A percentile compares a stretch with the other conserved stretches of the same genome.
These are phyloP conservation scores for Xylaria sp. DNA, from an alignment of 2,329 filamentous ascomycete genomes.

Conservation along the genomic window DNA sequence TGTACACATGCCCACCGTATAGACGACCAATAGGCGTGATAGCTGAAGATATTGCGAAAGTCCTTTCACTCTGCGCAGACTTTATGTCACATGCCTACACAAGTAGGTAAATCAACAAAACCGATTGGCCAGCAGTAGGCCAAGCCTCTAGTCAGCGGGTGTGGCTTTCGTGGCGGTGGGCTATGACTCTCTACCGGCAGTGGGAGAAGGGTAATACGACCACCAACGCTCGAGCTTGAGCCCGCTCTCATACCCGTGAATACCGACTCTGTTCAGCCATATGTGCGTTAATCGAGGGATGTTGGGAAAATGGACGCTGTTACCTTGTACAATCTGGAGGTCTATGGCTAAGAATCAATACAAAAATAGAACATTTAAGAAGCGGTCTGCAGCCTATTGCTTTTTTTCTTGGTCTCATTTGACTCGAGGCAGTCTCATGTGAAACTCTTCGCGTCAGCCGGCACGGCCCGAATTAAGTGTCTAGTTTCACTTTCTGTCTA, in stretches of 20 bases:
- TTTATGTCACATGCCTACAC: not conserved
- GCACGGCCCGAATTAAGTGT: not conserved
- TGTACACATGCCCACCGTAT: not conserved
- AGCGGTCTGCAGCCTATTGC: not conserved
- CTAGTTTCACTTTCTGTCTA: not conserved
- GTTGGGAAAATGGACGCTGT: not conserved
- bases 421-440: not conserved
- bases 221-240: not conserved
- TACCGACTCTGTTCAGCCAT: not conserved
- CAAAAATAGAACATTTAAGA: not conserved
- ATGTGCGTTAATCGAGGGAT: not conserved
- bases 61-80: not conserved
- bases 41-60: not conserved
- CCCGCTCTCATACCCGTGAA: not conserved
- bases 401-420: not conserved
- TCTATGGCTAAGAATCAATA: not conserved
- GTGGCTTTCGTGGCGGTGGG: conserved; percentile 2
- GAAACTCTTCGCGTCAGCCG: no score
- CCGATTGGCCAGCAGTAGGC: not conserved
- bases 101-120: not conserved
- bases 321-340: not conserved
- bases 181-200: not conserved
- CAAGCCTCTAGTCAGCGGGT: not conserved
- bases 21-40: not conserved
- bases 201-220: not conserved